Evolutionary conservation across 106 monocot genomes (phyloP), one percentile per base, ranked within the genome.

Genomic region (Alisma plantagoaquatica): DNA sequence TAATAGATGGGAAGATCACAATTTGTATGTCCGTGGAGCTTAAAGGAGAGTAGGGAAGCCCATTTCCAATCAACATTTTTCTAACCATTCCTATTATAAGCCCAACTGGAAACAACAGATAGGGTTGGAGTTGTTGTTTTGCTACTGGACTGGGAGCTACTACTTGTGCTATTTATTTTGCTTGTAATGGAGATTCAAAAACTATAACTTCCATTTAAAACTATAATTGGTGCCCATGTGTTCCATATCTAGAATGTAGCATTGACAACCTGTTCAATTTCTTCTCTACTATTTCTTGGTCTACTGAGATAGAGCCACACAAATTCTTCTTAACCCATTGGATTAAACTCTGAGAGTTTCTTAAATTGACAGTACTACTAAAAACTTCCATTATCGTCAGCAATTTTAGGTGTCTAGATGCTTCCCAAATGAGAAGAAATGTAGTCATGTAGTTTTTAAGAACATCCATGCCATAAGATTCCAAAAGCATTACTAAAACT

Each of bases 31-130:
- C 94, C 18, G 84, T 77, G 10, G 94, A 84, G 70, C 83, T 87
- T 56, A 96, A 46, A 2, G 94, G 84, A 16, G 94, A 96, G 70
- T 96, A 96, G 1, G 94, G 94, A 12, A 96, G 88, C 9, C 94
- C 94, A 11, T 84, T 88, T 26, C 94, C 94, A 16, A 96, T 81
- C 42, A 88, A 88, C 80, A 81, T 84, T 59, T 96, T 96, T 20
- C 81, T 68, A 20, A 96, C 94, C 94, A 96, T 96, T 29, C 94
- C 94, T 10, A 88, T 87, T 30, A 96, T 96, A 25, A 96, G 78
- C 12, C 94, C 94, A 2, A 88, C 88, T 1, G 94, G 94, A 51
- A 96, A 96, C 19, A 96, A 61, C 2, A 88, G 94, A 54, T 96
- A 96, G 14, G 94, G 94, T 8, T 87, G 88, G 10, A 87, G 69